Percentiles rank a stretch among this genome's conserved stretches.
Evolutionary conservation across 495 filamentous ascomycete species (phyloP).

Genomic region (Neurospora sp.): DNA sequence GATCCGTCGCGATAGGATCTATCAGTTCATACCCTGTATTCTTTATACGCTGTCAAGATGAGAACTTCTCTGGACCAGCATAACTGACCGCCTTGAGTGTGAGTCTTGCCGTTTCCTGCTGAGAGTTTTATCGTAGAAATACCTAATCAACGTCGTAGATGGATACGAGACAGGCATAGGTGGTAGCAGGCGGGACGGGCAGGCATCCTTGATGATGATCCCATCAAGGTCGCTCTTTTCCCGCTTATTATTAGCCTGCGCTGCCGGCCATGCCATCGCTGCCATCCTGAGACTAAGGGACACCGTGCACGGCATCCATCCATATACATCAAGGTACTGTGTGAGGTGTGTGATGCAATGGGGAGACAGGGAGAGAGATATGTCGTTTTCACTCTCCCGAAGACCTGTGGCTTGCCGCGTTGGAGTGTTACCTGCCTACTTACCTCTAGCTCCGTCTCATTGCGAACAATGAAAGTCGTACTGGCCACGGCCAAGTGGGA

Average conservation of each 20-base stretch:
- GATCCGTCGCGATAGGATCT: not conserved
- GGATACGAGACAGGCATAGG: not conserved
- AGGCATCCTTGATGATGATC: not conserved
- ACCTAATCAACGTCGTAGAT: not conserved
- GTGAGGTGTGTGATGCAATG: not conserved
- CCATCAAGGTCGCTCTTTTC: not conserved
- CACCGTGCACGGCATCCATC: not conserved
- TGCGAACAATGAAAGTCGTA: not conserved
- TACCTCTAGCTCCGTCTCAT: not conserved
- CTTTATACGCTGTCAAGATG: not conserved
- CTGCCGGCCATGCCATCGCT: not conserved
- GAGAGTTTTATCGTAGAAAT: not conserved
- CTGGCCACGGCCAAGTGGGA: not conserved
- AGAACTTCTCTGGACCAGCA: not conserved
- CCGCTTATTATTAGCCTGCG: not conserved
- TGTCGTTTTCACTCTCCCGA: constrained; percentile 1
- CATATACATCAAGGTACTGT: not conserved
- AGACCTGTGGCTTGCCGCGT: constrained; percentile 8
- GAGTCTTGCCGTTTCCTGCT: not conserved
- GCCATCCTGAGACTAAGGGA: not conserved
- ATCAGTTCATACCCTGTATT: not conserved
- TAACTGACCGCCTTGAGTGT: not conserved
- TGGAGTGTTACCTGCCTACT: not conserved
- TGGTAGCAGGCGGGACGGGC: not conserved
- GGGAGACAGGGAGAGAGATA: not conserved